Conservation (phyloP, 2,329 filamentous ascomycete genomes). For the Penicillium sp. region DNA sequence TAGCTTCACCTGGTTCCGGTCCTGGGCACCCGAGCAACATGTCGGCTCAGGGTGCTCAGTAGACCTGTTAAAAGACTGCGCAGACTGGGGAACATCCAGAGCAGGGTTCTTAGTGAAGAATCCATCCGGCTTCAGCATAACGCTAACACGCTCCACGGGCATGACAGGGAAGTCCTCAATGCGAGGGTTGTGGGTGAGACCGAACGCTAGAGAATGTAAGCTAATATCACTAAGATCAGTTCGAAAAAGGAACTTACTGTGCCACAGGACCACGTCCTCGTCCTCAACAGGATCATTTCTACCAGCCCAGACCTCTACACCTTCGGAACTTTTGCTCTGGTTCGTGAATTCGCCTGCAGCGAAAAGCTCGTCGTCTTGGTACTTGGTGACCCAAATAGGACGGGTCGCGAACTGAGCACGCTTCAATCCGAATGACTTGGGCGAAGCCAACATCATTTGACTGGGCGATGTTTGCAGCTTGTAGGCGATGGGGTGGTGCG, state of each 20-base stretch:
- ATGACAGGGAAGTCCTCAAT: conserved; percentile 69
- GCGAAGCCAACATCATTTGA: conserved; percentile 52
- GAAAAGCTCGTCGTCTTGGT: conserved; percentile 54
- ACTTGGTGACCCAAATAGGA: conserved; percentile 57
- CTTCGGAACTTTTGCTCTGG: conserved; percentile 54
- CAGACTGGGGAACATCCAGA: conserved; percentile 46
- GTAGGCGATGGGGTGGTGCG: conserved; percentile 50
- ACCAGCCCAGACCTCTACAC: conserved; percentile 53
- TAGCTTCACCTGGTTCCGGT: conserved; percentile 27
- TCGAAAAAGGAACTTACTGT: conserved; percentile 30
- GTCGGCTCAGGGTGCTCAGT: conserved; percentile 32
- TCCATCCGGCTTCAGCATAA: conserved; percentile 51
- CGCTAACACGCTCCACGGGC: conserved; percentile 57
- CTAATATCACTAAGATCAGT: conserved; percentile 30
- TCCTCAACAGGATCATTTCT: conserved; percentile 52
- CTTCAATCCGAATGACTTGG: conserved; percentile 45
- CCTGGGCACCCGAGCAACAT: conserved; percentile 23
- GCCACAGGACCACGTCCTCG: conserved; percentile 43
- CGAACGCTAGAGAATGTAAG: conserved; percentile 36
- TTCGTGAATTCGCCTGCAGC: conserved; percentile 55
- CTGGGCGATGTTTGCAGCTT: conserved; percentile 51
- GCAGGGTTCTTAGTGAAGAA: conserved; percentile 55
- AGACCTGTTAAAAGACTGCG: conserved; percentile 43
- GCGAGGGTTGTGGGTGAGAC: conserved; percentile 64
- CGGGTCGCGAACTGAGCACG: conserved; percentile 55